A percentile compares a stretch with the other conserved stretches of the same genome.
Conservation (phyloP, 73 alveolate genomes). For the Paramecium sonneborni region DNA sequence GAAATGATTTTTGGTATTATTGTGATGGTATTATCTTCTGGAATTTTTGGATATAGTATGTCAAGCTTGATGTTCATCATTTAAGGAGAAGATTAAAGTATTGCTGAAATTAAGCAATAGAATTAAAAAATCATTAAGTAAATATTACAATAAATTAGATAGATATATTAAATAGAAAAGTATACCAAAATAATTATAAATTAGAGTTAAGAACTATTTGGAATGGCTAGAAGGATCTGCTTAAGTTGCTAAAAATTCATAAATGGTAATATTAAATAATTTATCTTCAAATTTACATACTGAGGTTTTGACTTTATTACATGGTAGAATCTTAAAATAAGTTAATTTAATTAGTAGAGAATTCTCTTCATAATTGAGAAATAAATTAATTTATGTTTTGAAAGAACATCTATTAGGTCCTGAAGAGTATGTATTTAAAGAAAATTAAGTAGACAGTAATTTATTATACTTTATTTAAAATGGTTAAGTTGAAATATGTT, state of each 20-base stretch:
- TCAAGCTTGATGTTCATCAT: background rate
- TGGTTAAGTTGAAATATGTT: conserved; percentile 41
- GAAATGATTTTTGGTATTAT: conserved; percentile 35
- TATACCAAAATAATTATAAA: conserved; percentile 37
- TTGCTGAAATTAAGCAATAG: conserved; percentile 43
- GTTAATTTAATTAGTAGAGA: background rate
- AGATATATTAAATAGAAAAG: conserved; percentile 4
- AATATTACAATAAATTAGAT: background rate
- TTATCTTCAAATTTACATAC: background rate
- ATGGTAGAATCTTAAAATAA: background rate
- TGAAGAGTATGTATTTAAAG: conserved; percentile 48
- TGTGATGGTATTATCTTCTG: background rate
- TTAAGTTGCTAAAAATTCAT: background rate
- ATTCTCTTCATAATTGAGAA: background rate
- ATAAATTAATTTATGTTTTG: background rate
- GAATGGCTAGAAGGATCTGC: conserved; percentile 40
- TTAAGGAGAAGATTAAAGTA: background rate
- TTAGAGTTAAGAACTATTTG: conserved; percentile 56
- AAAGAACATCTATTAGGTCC: conserved; percentile 57
- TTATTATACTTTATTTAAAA: conserved; percentile 43
- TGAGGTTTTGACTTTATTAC: background rate
- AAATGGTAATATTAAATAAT: background rate
- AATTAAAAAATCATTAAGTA: background rate
- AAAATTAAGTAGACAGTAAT: conserved; percentile 45
- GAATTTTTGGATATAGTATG: background rate